Evolutionary conservation across 805 yeast genomes (phyloP).

Genomic region (Zygotorulaspora danielsina): DNA sequence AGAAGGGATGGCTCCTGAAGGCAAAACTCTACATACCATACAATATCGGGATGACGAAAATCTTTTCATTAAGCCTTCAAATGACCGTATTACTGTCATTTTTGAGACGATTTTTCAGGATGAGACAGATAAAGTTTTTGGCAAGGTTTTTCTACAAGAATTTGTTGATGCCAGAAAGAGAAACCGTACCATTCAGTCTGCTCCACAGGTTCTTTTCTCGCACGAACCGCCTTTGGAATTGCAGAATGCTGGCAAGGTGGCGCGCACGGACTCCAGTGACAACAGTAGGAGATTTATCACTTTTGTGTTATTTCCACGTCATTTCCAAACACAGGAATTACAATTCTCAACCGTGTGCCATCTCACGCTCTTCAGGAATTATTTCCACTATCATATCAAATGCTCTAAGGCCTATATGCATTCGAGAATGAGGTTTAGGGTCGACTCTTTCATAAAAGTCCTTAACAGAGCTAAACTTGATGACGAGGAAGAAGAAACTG

Average conservation of each 20-base stretch:
- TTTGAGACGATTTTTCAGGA: constrained; percentile 93
- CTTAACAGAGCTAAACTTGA: constrained; percentile 97
- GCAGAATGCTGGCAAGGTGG: constrained; percentile 36
- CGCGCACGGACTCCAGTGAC: constrained; percentile 22
- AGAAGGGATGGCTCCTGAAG: constrained; percentile 23
- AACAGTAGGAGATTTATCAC: constrained; percentile 47
- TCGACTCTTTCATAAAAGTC: constrained; percentile 88
- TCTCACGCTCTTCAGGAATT: constrained; percentile 87
- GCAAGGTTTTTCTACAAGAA: constrained; percentile 86
- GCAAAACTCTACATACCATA: constrained; percentile 38
- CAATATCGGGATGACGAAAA: constrained; percentile 92
- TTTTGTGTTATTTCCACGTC: constrained; percentile 79
- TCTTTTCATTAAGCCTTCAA: constrained; percentile 84
- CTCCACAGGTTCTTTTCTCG: constrained; percentile 94
- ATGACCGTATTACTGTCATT: constrained; percentile 94
- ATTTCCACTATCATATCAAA: constrained; percentile 97
- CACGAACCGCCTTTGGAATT: constrained; percentile 94
- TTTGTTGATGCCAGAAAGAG: constrained; percentile 94
- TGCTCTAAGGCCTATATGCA: constrained; percentile 98
- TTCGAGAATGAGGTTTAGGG: constrained; percentile 96
- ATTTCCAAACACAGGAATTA: constrained; percentile 60
- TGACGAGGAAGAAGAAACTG: constrained; percentile 58
- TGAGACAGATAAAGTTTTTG: constrained; percentile 90
- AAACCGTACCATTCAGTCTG: constrained; percentile 90
- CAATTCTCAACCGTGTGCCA: constrained; percentile 58